These are phyloP conservation scores for Globisporangium camurandrum DNA, from an alignment of 352 stramenopile genomes.

Conservation along the genomic window DNA sequence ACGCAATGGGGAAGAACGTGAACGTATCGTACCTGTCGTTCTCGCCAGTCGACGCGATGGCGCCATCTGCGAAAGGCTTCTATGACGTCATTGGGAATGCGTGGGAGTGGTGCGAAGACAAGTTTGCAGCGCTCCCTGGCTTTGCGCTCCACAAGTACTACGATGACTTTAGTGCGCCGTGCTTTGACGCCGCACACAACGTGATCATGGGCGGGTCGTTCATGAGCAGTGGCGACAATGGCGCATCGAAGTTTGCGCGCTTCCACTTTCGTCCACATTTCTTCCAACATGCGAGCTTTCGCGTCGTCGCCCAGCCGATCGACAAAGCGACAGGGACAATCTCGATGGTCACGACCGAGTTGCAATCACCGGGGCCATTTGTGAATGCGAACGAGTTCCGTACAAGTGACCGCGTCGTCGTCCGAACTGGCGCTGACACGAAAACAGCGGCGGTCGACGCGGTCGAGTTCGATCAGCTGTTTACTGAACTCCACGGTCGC, in stretches of 20 bases:
- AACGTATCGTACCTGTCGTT: constrained; percentile 91
- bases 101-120: constrained; percentile 96
- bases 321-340: constrained; percentile 50
- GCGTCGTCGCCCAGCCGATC: constrained; percentile 83
- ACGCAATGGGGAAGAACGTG: constrained; percentile 72
- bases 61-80: constrained; percentile 73
- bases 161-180: constrained; percentile 97
- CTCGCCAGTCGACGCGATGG: constrained; percentile 83
- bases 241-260: constrained; percentile 90
- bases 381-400: constrained; percentile 56
- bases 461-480: constrained; percentile 26
- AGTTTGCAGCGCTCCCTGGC: constrained; percentile 90
- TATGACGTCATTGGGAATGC: constrained; percentile 93
- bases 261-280: constrained; percentile 97
- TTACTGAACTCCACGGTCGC: constrained; percentile 50
- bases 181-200: constrained; percentile 95
- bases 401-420: constrained; percentile 33
- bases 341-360: constrained; percentile 53
- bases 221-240: constrained; percentile 92
- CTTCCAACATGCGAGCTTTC: constrained; percentile 95
- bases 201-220: constrained; percentile 96
- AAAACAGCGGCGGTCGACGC: neutral
- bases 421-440: constrained; percentile 6
- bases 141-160: constrained; percentile 91
- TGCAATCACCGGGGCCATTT: constrained; percentile 64